Evolutionary conservation across 306 rosid genomes (phyloP).

Genomic region (Medicago arabica): DNA sequence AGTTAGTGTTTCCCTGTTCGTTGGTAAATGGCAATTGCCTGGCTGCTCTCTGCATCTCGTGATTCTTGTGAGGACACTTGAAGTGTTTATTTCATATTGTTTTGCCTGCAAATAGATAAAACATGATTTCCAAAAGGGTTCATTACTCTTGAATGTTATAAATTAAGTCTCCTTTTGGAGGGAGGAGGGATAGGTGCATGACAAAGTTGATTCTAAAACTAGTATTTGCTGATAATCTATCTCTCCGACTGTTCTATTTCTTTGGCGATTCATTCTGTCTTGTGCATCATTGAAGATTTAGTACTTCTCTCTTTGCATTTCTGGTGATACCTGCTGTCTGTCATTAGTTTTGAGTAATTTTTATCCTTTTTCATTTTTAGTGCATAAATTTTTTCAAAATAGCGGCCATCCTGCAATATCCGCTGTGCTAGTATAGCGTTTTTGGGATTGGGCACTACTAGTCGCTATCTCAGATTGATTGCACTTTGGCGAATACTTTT

Average conservation of each 20-base stretch:
- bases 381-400: no score
- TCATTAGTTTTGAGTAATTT: no score
- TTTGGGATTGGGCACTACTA: no score
- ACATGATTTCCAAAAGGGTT: neutral
- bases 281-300: no score
- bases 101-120: neutral
- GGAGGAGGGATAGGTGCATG: slow-evolving; percentile 13
- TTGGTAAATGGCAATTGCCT: neutral
- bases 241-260: neutral
- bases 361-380: no score
- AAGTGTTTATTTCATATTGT: neutral
- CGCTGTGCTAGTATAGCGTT: no score
- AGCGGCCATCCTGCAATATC: no score
- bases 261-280: neutral
- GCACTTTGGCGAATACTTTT: no score
- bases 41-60: neutral
- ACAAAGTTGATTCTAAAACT: slow-evolving; percentile 1
- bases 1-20: neutral
- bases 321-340: no score
- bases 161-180: neutral
- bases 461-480: no score
- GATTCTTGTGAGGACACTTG: slow-evolving; percentile 23
- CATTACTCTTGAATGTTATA: neutral
- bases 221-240: neutral
- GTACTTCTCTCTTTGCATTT: no score